Conservation (phyloP, 2,329 filamentous ascomycete genomes). For the Fusarium nurragi region DNA sequence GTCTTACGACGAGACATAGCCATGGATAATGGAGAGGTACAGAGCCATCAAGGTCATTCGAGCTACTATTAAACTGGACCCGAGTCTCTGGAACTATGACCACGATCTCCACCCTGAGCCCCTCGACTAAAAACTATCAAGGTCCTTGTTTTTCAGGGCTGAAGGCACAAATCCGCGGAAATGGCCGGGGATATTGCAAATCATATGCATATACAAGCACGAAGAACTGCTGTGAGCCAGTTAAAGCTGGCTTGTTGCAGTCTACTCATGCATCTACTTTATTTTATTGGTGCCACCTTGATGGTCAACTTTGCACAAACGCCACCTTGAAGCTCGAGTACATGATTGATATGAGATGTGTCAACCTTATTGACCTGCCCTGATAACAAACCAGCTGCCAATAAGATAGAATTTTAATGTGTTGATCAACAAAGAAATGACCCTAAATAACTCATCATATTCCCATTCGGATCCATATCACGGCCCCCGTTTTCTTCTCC, state of each 20-base stretch:
- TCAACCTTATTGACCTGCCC: background rate
- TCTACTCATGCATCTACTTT: background rate
- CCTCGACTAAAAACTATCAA: conserved; percentile 13
- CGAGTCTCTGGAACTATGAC: background rate
- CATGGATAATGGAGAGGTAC: no score
- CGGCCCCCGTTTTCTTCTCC: background rate
- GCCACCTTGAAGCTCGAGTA: background rate
- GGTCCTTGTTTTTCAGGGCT: conserved; percentile 2
- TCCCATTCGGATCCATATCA: background rate
- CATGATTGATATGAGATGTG: background rate
- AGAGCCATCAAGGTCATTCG: conserved; percentile 18
- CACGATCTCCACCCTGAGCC: background rate
- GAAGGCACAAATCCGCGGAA: background rate
- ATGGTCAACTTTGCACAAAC: conserved; percentile 5
- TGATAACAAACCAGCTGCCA: no score
- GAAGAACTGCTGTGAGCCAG: background rate
- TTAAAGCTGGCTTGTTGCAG: background rate
- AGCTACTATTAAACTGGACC: background rate
- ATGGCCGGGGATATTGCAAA: background rate
- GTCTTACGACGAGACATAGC: no score
- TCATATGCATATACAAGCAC: background rate
- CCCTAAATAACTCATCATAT: background rate
- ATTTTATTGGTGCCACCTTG: conserved; percentile 15
- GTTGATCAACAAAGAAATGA: background rate
- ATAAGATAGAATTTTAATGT: background rate